phyloP scores from a whole-genome alignment of 75 land plant genomes.

The Selaginella tamariscina region DNA sequence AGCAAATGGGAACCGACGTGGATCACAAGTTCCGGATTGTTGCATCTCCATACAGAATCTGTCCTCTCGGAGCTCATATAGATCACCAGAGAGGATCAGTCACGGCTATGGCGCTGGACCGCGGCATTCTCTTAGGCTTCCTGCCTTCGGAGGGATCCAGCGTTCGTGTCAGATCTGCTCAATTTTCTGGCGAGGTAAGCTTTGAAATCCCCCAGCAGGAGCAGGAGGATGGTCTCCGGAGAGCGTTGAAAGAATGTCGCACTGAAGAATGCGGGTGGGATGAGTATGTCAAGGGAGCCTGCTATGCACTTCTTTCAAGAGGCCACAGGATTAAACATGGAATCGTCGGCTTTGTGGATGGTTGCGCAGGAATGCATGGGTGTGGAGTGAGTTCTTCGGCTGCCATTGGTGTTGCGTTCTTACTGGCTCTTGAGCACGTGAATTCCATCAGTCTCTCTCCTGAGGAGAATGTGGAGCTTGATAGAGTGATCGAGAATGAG shows the following conservation, averaged over 20 bases:
- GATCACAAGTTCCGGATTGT: constrained; percentile 46
- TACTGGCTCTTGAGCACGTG: constrained; percentile 78
- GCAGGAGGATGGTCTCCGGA: not conserved
- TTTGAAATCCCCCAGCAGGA: not conserved
- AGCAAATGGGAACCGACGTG: too few species aligned
- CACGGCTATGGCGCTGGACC: constrained; percentile 79
- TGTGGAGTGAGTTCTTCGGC: constrained; percentile 99
- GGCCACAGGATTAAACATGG: constrained; percentile 44
- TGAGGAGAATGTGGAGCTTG: constrained; percentile 59
- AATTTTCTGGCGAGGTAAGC: not conserved
- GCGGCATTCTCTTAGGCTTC: constrained; percentile 73
- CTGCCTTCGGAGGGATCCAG: constrained; percentile 48
- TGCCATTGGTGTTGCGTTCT: constrained; percentile 91
- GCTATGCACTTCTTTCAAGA: constrained; percentile 50
- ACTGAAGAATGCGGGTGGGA: constrained; percentile 67
- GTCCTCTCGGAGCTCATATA: constrained; percentile 96
- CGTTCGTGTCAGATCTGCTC: constrained; percentile 26
- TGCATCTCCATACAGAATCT: constrained; percentile 83
- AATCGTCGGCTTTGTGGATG: constrained; percentile 62
- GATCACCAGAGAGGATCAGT: constrained; percentile 99
- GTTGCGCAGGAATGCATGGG: constrained; percentile 76
- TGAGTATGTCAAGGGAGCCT: constrained; percentile 71
- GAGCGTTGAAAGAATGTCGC: too few species aligned
- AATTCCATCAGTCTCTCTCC: constrained; percentile 47
- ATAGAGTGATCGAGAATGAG: constrained; percentile 88